Evolutionary conservation across 2,329 filamentous ascomycete genomes (phyloP), one percentile per base, ranked within the genome.

Genomic region (Botrytis aclada): DNA sequence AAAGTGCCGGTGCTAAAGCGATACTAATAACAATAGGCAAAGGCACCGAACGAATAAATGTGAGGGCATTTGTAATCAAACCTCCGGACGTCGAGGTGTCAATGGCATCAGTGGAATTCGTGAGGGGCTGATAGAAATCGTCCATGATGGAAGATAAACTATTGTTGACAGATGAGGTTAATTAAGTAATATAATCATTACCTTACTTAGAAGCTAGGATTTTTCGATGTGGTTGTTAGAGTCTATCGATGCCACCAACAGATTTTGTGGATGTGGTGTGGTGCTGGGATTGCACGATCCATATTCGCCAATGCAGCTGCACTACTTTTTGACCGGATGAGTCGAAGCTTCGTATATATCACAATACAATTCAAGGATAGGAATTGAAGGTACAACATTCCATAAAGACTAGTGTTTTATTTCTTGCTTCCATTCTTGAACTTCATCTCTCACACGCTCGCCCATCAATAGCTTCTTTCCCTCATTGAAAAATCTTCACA

Each of bases 91-190:
- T 69, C 12, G 37, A 69, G 32, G 37, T 25, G n/a, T 67, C 34
- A 51, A 70, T n/a, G 39, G 16, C 12, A 56, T 41, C 10, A 43
- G 47, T 41, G 51, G 34, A 39, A n/a, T 37, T 51, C n/a, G 51
- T 32, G n/a, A 66, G 37, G 7, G 75, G 72, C 20, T 75, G 69
- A 45, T 79, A 77, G 71, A 79, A 79, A 54, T 78, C 77, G 60
- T 76, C 73, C 72, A 76, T 77, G 63, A 54, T 73, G 25, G 47
- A 69, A 25, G n/a, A 56, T 16, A 56, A 25, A 16, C 5, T 41
- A 14, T 56, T 29, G 2, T 32, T 62, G 34, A 7, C 25, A 37
- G 20, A 14, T n/a, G 14, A n/a, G 29, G 20, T 29, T 34, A 45
- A n/a, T n/a, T 12, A 22, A n/a, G 25, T 20, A 43, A 43, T 34